A percentile compares a stretch with the other conserved stretches of the same genome.
phyloP scores from a whole-genome alignment of 129 eudicot genomes.

The Flaveria brownii region DNA sequence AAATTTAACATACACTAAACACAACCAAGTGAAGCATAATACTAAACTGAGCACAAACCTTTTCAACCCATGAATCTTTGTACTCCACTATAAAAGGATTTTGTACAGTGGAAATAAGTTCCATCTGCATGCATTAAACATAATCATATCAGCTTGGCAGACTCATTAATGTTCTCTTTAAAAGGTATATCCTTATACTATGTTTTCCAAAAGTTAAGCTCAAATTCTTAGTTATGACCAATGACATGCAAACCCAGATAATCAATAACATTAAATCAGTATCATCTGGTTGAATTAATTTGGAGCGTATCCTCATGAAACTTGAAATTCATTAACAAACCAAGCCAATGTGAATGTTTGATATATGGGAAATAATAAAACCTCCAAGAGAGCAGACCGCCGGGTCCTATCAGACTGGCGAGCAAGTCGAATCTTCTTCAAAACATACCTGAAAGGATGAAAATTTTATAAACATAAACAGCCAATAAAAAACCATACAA shows the following conservation, averaged over 20 bases:
- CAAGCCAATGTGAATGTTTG: background rate
- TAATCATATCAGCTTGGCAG: conserved; percentile 18
- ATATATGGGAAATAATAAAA: conserved; percentile 19
- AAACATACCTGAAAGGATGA: conserved; percentile 56
- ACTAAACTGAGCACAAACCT: conserved; percentile 45
- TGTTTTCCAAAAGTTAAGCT: conserved; percentile 1
- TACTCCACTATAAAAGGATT: conserved; percentile 90
- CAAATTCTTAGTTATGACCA: conserved; percentile 4
- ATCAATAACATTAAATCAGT: background rate
- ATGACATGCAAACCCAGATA: background rate
- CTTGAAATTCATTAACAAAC: background rate
- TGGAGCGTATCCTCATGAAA: background rate
- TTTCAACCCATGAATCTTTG: conserved; percentile 99
- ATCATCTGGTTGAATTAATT: conserved; percentile 9
- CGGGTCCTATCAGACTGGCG: conserved; percentile 91
- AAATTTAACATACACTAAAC: background rate
- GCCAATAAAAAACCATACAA: background rate
- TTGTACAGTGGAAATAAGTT: conserved; percentile 67
- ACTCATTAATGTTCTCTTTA: background rate
- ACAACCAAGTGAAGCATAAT: background rate
- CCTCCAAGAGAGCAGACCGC: conserved; percentile 92
- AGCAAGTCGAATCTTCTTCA: conserved; percentile 94
- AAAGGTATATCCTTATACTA: background rate
- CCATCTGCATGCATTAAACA: conserved; percentile 61
- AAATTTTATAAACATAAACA: conserved; percentile 11